Percentiles rank a stretch among this genome's conserved stretches.
phyloP scores from a whole-genome alignment of 805 yeast genomes.

The Candida pini region DNA sequence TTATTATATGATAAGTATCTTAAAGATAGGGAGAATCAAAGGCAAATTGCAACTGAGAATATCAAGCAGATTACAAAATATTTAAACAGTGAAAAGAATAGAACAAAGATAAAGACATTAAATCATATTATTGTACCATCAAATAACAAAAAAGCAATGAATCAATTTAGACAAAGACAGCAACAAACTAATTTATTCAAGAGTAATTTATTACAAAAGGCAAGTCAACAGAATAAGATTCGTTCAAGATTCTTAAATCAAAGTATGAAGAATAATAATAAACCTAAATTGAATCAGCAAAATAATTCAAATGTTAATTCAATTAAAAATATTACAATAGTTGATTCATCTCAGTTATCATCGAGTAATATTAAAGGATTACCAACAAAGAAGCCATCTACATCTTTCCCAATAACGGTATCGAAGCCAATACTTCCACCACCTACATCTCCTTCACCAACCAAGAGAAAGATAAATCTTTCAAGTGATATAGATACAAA shows the following conservation, averaged over 20 bases:
- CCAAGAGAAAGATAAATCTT: constrained; percentile 1
- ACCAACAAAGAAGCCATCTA: not conserved
- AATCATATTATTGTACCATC: constrained; percentile 22
- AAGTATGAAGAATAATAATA: constrained; percentile 3
- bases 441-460: not conserved
- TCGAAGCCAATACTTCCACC: constrained; percentile 2
- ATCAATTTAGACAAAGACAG: constrained; percentile 7
- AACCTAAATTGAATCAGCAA: constrained; percentile 7
- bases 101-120: constrained; percentile 33
- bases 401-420: not conserved
- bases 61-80: constrained; percentile 37
- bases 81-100: constrained; percentile 35
- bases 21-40: constrained; percentile 37
- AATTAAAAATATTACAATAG: constrained; percentile 9
- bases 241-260: constrained; percentile 18
- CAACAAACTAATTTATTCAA: constrained; percentile 14
- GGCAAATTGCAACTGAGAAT: constrained; percentile 39
- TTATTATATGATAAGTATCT: constrained; percentile 34
- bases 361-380: not conserved
- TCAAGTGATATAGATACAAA: not conserved
- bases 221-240: constrained; percentile 23
- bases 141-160: constrained; percentile 6
- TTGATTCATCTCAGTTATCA: constrained; percentile 8
- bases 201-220: constrained; percentile 27
- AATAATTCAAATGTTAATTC: constrained; percentile 3